Evolutionary conservation across 78 protist genomes (phyloP).

Genomic region (Polysphondylium violaceum): DNA sequence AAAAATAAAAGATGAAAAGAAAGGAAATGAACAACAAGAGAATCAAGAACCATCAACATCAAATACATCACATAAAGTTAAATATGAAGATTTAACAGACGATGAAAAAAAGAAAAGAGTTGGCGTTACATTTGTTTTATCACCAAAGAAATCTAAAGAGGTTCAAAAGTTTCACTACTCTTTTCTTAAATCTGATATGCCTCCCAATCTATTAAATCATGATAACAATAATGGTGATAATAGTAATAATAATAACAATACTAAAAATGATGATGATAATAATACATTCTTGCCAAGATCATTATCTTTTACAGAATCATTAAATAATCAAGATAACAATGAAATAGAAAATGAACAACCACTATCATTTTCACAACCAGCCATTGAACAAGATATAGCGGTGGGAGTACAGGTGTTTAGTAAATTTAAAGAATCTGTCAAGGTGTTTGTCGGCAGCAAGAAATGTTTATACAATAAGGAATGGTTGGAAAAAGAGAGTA

Average conservation of each 20-base stretch:
- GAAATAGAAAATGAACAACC: conserved; percentile 9
- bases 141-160: conserved; percentile 5
- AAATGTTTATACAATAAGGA: conserved; percentile 31
- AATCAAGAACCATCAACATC: not conserved
- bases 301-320: not conserved
- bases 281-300: not conserved
- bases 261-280: not conserved
- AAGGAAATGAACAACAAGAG: not conserved
- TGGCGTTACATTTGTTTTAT: conserved; percentile 7
- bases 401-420: conserved; percentile 21
- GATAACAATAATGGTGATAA: not conserved
- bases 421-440: not conserved
- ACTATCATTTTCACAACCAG: conserved; percentile 7
- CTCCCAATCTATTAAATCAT: no score
- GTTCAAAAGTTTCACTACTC: no score
- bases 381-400: not conserved
- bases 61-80: not conserved
- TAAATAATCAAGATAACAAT: not conserved
- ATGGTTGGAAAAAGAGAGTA: conserved; percentile 50
- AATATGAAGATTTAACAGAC: not conserved
- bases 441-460: conserved; percentile 57
- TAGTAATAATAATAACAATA: not conserved
- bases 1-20: not conserved
- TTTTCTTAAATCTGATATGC: no score
- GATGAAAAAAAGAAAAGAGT: not conserved